Evolutionary conservation across 1,284 basidiomycete species (phyloP), one percentile per base, ranked within the genome.

Genomic region (Marasmius tenuissimus): DNA sequence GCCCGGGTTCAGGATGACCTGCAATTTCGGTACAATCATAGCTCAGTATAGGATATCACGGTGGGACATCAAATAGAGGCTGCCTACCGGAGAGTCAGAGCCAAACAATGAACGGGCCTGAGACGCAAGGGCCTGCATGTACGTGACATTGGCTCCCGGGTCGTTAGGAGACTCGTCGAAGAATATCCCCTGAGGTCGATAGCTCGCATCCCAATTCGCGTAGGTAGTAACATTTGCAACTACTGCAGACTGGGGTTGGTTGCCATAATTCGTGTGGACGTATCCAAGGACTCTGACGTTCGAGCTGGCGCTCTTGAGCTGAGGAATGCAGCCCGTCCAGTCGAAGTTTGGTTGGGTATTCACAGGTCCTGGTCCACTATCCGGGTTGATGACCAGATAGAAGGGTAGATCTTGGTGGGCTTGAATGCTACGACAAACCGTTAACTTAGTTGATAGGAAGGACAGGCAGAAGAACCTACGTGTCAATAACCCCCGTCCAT

Each of bases 201-300:
- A 76, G 2, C 70, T 51, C 9, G 66, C 48, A 1, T 59, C 57
- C 76, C 77, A 78, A 0, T 63, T 61, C 9, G 68, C 67, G 51
- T 78, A 79, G 7, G 73, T 76, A 34, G 71, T 59, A n/a, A 78
- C 67, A 50, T 78, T 73, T 1, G 61, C 57, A n/a, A 60, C 63
- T 11, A 77, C 70, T 11, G 50, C 63, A 1, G 67, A 58, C 27
- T 58, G 45, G 35, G 63, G 22, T n/a, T 65, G 63, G n/a, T 49
- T 18, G 20, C 71, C 73, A 39, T 65, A 67, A 22, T 60, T 56
- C 7, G 76, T 77, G 3, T 48, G 57, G 5, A 79, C 75, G 55
- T 79, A 79, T 16, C 75, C 76, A 3, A 77, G 56, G 9, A 76
- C 61, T 52, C 71, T 69, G 61, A 75, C 73, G 58, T 76, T 79